Evolutionary conservation across 768 basidiomycete species (phyloP), one percentile per base, ranked within the genome.

Genomic region (Trichaptum fuscoviolaceum): DNA sequence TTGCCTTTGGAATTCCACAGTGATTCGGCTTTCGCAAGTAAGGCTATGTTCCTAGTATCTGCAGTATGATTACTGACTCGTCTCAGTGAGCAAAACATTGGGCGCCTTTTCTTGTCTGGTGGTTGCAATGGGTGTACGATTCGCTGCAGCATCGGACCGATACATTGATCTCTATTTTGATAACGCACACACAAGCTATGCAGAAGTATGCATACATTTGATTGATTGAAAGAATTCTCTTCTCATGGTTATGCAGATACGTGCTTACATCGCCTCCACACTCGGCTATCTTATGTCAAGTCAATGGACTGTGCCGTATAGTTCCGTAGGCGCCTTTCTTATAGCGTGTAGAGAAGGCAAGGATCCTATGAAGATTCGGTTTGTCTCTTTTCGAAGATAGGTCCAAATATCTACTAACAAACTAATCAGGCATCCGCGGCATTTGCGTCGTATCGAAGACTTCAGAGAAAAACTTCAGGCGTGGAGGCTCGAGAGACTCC

Each of bases 1-100:
- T 81, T 94, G 2, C 89, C 91, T 1, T 78, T 94, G 5, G 95
- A 97, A 69, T 93, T 96, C 74, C 84, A 85, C 36, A 85, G 88
- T 60, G 91, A 92, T 69, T 96, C 93, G 30, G 92, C 93, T 1
- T 97, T 97, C 75, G 85, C 89, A 69, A 89, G 93, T 92, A 78
- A 73, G 86, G 79, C 12, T 20, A 23, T 36, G 26, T 64, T 34
- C n/a, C 7, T 25, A 12, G 6, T 24, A 61, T 25, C 30, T 61
- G 12, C 61, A 23, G 35, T 58, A n/a, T 30, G 63, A 63, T 67
- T 63, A 58, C 8, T 35, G 23, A 58, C 57, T 67, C 58, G 27
- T 20, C 52, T 25, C 71, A 95, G 93, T 93, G 82, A 89, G 83
- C 70, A 95, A 95, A 73, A 78, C 91, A 0, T 78, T 95, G 6